phyloP scores from a whole-genome alignment of 805 yeast species.

The Pichia eremophila region DNA sequence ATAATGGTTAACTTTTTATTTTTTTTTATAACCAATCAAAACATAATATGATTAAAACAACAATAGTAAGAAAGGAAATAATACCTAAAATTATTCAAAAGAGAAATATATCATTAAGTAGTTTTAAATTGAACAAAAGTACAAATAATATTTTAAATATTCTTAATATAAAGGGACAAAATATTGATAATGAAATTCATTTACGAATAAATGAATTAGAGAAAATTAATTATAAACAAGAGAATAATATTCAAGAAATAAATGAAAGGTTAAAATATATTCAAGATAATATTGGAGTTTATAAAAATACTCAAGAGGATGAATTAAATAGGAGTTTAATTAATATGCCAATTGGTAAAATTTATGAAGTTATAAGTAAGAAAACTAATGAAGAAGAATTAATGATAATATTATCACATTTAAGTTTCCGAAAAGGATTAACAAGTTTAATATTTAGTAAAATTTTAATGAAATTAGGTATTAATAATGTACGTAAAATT shows the following conservation, averaged over 20 bases:
- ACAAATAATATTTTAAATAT: neutral
- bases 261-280: constrained; percentile 11
- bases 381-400: constrained; percentile 10
- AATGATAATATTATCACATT: constrained; percentile 14
- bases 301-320: neutral
- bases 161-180: neutral
- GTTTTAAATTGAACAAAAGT: too few species aligned
- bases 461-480: constrained; percentile 15
- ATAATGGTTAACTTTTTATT: too few species aligned
- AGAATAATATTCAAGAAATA: constrained; percentile 9
- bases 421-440: constrained; percentile 13
- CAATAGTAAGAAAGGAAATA: too few species aligned
- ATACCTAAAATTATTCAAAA: neutral
- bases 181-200: constrained; percentile 9
- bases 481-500: constrained; percentile 10
- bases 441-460: constrained; percentile 9
- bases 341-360: constrained; percentile 5
- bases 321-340: constrained; percentile 1
- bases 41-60: too few species aligned
- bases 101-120: neutral
- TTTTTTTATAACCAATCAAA: too few species aligned
- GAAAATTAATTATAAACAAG: constrained; percentile 3
- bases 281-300: constrained; percentile 11
- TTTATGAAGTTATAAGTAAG: neutral
- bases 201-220: constrained; percentile 10